Base-by-base conservation (phyloP, 768 basidiomycete genomes). In the Agrocybe pediades region DNA sequence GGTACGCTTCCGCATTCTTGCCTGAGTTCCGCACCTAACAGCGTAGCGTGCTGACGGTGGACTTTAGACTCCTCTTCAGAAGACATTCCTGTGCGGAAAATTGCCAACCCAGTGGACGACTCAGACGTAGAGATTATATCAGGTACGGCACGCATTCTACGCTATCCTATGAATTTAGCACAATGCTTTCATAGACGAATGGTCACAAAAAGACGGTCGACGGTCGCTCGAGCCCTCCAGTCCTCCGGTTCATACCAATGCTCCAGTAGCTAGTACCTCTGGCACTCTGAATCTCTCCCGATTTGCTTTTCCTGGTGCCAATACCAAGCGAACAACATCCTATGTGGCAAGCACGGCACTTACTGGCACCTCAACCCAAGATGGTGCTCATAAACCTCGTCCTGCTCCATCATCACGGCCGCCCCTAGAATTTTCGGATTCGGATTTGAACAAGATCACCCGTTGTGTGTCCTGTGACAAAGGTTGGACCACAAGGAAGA, bases 401-500 rank as follows among this genome's bases (percentile, higher is more conserved):
- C 39, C 17, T 24, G 7, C 40, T 3, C 24, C 24, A 39, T 9
- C 5, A 33, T 43, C 36, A 20, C 33, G 17, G 33, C 57, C 69
- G 46, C 53, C 64, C 0, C 62, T 62, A 13, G 74, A 76, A 43
- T 73, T 85, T 54, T 67, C 80, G 0, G 77, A 80, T 40, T 51
- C 68, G 2, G 74, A 86, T 21, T 64, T 90, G 4, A 63, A 65
- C 1, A 76, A 65, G 21, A 63, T 92, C 1, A 65, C 70, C 9
- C 81, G 73, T 60, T 92, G 90, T 60, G 73, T 90, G 41, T 75
- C 79, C 30, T 92, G 90, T 59, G 80, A 83, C 20, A 63, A 78
- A 13, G 68, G 68, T 1, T 93, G 91, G 91, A 92, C 88, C 3
- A 71, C 81, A 11, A 77, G 80, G 49, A 94, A 94, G 66, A 80